phyloP scores from a whole-genome alignment of 352 stramenopile genomes.

The Elongisporangium anandrum region DNA sequence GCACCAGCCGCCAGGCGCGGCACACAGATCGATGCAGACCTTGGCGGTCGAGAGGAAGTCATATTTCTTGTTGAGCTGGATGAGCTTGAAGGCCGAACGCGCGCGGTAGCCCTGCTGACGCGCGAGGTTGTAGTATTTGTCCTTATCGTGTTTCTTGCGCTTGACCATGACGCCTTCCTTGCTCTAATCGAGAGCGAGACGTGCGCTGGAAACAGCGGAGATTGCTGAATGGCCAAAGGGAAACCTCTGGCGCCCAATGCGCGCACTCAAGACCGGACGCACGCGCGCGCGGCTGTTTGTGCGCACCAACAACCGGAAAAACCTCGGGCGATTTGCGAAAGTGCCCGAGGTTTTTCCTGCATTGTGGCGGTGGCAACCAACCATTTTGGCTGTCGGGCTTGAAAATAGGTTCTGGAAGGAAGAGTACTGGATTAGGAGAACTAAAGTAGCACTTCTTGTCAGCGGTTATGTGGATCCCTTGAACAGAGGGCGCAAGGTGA shows the following conservation, averaged over 20 bases:
- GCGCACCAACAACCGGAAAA: slow-evolving; percentile 21
- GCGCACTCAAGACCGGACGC: not conserved
- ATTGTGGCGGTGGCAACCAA: not conserved
- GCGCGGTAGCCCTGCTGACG: slow-evolving; percentile 98
- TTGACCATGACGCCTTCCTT: slow-evolving; percentile 80
- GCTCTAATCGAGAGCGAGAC: not conserved
- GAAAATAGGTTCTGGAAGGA: too few species aligned
- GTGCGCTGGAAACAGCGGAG: not conserved
- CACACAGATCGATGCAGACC: slow-evolving; percentile 98
- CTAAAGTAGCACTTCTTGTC: not conserved
- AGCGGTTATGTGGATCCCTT: not conserved
- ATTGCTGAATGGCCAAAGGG: not conserved
- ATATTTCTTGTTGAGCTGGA: slow-evolving; percentile 99
- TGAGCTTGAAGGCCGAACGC: slow-evolving; percentile 99
- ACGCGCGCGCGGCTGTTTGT: not conserved
- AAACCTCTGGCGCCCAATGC: not conserved
- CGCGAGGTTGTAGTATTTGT: slow-evolving; percentile 99
- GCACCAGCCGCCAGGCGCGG: slow-evolving; percentile 98
- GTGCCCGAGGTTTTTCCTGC: not conserved
- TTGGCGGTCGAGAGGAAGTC: slow-evolving; percentile 95
- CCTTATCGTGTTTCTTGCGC: slow-evolving; percentile 98
- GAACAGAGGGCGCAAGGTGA: not conserved
- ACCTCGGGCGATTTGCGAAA: not conserved
- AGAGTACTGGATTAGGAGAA: not conserved
- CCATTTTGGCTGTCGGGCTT: not conserved